phyloP scores from a whole-genome alignment of 805 yeast species.

The Hanseniaspora lindneri region DNA sequence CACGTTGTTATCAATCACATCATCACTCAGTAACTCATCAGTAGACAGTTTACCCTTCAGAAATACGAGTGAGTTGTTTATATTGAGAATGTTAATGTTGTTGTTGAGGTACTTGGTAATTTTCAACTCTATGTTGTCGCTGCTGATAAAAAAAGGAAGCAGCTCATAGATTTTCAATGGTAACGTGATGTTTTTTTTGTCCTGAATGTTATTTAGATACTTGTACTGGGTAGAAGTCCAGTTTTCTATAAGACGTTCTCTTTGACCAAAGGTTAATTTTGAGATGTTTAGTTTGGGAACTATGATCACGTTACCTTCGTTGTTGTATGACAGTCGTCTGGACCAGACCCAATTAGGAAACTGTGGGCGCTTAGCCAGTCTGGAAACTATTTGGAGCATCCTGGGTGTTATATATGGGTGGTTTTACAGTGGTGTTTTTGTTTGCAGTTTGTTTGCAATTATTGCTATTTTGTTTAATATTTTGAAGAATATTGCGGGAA shows the following conservation, averaged over 20 bases:
- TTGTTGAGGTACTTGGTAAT: constrained; percentile 12
- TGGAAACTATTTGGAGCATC: no score
- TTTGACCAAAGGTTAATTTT: constrained; percentile 10
- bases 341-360: background rate
- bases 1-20: constrained; percentile 14
- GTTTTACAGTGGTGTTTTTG: no score
- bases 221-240: constrained; percentile 13
- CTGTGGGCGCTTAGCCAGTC: no score
- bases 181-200: constrained; percentile 7
- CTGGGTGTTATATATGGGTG: no score
- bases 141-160: constrained; percentile 9
- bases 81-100: constrained; percentile 12
- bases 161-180: constrained; percentile 7
- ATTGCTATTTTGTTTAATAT: no score
- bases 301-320: constrained; percentile 26
- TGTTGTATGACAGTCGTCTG: background rate
- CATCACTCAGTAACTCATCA: constrained; percentile 10
- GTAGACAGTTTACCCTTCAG: constrained; percentile 13
- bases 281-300: constrained; percentile 13
- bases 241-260: constrained; percentile 6
- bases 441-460: no score
- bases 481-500: no score
- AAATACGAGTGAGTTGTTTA: constrained; percentile 13
- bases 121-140: constrained; percentile 6
- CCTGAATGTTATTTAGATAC: constrained; percentile 12